A percentile compares a stretch with the other conserved stretches of the same genome.
These are phyloP conservation scores for Solanum lignicaule DNA, from an alignment of 257 asterid genomes.

Conservation along the genomic window DNA sequence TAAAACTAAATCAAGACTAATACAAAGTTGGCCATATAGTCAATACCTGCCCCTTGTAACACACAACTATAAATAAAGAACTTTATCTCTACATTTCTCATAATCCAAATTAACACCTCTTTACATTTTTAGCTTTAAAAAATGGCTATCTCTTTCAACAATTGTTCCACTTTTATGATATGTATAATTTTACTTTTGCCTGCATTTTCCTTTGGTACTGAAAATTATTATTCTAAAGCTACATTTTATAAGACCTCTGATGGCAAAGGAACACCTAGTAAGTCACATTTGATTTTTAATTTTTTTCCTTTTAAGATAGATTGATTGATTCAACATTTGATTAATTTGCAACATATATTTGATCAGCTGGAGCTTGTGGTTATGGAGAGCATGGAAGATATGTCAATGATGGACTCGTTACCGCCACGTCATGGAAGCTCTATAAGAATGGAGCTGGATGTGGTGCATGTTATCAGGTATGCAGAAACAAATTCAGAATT, in stretches of 20 bases:
- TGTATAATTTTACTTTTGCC: slow-evolving; percentile 1
- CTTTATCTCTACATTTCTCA: neutral
- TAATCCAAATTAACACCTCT: neutral
- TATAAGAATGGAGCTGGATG: slow-evolving; percentile 16
- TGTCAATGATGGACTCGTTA: slow-evolving; percentile 11
- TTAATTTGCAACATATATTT: neutral
- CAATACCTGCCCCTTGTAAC: neutral
- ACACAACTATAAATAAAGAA: neutral
- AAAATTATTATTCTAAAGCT: slow-evolving; percentile 3
- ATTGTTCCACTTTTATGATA: neutral
- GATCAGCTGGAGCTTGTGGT: slow-evolving; percentile 32
- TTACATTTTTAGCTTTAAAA: neutral
- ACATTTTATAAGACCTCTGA: slow-evolving; percentile 12
- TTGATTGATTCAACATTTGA: neutral
- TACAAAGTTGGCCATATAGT: neutral
- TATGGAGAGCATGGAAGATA: slow-evolving; percentile 21
- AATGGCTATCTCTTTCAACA: neutral
- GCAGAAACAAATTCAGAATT: neutral
- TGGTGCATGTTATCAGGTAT: slow-evolving; percentile 28
- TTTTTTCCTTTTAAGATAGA: neutral
- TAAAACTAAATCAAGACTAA: neutral
- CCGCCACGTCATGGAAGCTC: slow-evolving; percentile 7
- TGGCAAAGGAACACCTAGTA: slow-evolving; percentile 9
- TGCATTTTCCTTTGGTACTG: neutral
- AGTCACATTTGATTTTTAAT: neutral